Base-by-base conservation (phyloP, 306 rosid species). In the Quercus berberidifolia region DNA sequence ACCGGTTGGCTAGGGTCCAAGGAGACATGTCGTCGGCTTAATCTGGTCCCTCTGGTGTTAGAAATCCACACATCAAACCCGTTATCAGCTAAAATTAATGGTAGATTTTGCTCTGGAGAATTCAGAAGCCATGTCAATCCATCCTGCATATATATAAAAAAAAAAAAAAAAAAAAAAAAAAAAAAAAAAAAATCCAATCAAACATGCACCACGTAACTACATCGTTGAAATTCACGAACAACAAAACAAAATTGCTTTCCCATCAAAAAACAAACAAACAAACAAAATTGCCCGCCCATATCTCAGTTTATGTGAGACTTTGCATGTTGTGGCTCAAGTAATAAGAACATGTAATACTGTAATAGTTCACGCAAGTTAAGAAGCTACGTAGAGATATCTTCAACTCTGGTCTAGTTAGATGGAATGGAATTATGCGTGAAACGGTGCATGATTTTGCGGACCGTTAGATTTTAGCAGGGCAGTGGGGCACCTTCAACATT, bases 61-160 rank as follows among this genome's bases (percentile, higher is more conserved):
- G 92, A 85, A 69, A 95, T 91, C 98, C 98, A 95, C 18, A 95
- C 98, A 30, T 95, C 99, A 52, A 78, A 95, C 1, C 94, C 97
- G 17, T 83, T 80, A 76, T 95, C 98, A 0, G 97, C 98, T 20
- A 95, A 69, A 82, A 93, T 91, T 83, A 95, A 13, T 2, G 99
- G 99, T 49, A 95, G 81, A 74, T 91, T 79, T 67, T 83, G 91
- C 4, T 93, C 93, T 14, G 99, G 92, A 14, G 87, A 25, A 75
- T 95, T 93, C 70, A 93, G 54, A 19, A 95, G 80, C 97, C 98
- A 93, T 54, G 97, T 79, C 76, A 76, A 67, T 14, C 98, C 97
- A 76, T 95, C 99, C 99, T 92, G 85, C 82, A 83, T 4, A 68
- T 0, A 19, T n/a, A n/a, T n/a, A 73, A 51, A 25, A 49, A 71